These are phyloP conservation scores for Gossypium longicalyx DNA, from an alignment of 345 rosid genomes.

Conservation along the genomic window DNA sequence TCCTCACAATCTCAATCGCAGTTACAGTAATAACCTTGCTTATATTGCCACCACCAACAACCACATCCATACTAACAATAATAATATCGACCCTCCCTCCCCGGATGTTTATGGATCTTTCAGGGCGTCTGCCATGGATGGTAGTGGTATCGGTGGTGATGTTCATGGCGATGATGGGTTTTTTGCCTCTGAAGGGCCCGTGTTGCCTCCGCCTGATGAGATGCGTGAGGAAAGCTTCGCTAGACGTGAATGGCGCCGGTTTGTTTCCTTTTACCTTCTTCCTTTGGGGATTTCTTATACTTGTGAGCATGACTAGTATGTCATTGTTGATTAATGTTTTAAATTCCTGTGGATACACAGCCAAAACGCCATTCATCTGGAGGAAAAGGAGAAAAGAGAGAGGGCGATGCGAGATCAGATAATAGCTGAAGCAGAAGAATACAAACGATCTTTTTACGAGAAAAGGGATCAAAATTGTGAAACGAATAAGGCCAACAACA, in stretches of 20 bases:
- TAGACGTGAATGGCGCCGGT: conserved; percentile 82
- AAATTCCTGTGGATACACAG: conserved; percentile 41
- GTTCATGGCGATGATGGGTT: conserved; percentile 24
- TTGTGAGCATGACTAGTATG: background rate
- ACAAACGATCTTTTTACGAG: conserved; percentile 71
- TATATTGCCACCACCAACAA: background rate
- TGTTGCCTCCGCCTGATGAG: conserved; percentile 53
- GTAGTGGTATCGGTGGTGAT: background rate
- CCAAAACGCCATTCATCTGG: conserved; percentile 73
- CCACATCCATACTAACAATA: background rate
- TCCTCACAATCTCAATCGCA: background rate
- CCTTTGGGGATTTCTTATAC: background rate
- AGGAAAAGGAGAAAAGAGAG: conserved; percentile 94
- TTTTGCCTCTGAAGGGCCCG: conserved; percentile 45
- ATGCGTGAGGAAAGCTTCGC: conserved; percentile 70
- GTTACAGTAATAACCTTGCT: background rate
- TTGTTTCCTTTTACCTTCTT: conserved; percentile 24
- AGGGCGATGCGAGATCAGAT: conserved; percentile 89
- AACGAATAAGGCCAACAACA: conserved; percentile 68
- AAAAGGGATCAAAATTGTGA: conserved; percentile 64
- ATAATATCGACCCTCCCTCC: background rate
- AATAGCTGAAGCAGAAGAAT: conserved; percentile 82
- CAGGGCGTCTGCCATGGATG: background rate
- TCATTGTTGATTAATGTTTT: background rate
- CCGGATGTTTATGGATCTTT: background rate